phyloP scores from a whole-genome alignment of 2,329 filamentous ascomycete species.

The Hymenoscyphus albidus region DNA sequence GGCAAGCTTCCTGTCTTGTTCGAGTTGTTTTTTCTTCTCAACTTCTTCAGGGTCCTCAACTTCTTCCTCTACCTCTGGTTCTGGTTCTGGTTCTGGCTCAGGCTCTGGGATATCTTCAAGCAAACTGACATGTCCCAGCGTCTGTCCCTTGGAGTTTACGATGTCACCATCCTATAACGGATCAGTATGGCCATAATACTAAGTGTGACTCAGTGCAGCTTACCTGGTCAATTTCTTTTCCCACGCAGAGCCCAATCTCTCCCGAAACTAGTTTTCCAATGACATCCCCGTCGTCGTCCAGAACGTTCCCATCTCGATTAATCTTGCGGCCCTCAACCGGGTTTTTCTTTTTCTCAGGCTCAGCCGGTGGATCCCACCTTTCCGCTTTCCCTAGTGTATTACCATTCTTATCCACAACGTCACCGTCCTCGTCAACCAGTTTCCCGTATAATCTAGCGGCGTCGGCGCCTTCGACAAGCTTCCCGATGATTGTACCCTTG shows the following conservation, averaged over 20 bases:
- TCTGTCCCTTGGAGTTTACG: slow-evolving; percentile 62
- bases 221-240: slow-evolving; percentile 62
- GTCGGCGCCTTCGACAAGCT: slow-evolving; percentile 63
- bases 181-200: background rate
- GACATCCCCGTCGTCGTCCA: slow-evolving; percentile 55
- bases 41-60: slow-evolving; percentile 51
- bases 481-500: slow-evolving; percentile 67
- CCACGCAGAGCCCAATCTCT: slow-evolving; percentile 59
- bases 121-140: slow-evolving; percentile 64
- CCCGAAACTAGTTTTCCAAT: slow-evolving; percentile 67
- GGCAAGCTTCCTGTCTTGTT: slow-evolving; percentile 72
- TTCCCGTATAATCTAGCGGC: slow-evolving; percentile 69
- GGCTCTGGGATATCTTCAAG: slow-evolving; percentile 53
- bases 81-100: slow-evolving; percentile 38
- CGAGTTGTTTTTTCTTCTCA: slow-evolving; percentile 51
- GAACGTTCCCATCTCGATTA: slow-evolving; percentile 56
- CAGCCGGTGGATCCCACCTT: slow-evolving; percentile 55
- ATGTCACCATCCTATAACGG: slow-evolving; percentile 56
- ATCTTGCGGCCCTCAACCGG: slow-evolving; percentile 52
- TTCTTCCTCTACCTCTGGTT: slow-evolving; percentile 44
- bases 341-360: slow-evolving; percentile 45
- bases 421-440: slow-evolving; percentile 74
- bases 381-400: slow-evolving; percentile 56
- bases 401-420: slow-evolving; percentile 73
- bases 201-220: background rate